phyloP scores from a whole-genome alignment of 495 filamentous ascomycete species.

The Polyplosphaeria fusca region DNA sequence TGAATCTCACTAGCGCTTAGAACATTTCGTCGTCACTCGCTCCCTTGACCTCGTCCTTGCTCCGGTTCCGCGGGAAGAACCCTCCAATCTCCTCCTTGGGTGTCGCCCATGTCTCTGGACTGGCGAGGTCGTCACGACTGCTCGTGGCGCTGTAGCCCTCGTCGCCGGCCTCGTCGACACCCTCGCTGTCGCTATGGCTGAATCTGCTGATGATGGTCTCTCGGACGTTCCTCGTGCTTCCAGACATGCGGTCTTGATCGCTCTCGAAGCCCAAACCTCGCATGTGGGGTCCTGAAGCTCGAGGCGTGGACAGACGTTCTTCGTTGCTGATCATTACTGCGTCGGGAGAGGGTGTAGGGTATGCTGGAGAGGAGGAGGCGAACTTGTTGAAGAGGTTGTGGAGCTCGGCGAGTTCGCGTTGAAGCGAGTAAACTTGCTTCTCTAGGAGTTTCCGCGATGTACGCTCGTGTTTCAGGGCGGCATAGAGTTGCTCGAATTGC shows the following conservation, averaged over 20 bases:
- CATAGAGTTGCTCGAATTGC: constrained; percentile 14
- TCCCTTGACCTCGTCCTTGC: constrained; percentile 16
- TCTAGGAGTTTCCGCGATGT: constrained; percentile 29
- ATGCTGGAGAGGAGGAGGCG: background rate
- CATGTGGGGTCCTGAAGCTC: constrained; percentile 3
- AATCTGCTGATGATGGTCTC: constrained; percentile 19
- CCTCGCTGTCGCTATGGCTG: constrained; percentile 11
- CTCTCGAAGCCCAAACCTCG: background rate
- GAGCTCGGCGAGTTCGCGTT: constrained; percentile 21
- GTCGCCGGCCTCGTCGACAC: background rate
- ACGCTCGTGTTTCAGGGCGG: constrained; percentile 23
- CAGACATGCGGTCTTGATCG: background rate
- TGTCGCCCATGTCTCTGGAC: constrained; percentile 32
- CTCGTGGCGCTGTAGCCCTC: constrained; percentile 4
- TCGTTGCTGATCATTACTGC: constrained; percentile 18
- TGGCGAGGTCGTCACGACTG: constrained; percentile 24
- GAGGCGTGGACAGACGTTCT: constrained; percentile 21
- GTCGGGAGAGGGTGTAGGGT: constrained; percentile 30
- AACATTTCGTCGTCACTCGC: too few relatives aligned
- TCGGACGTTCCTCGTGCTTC: background rate
- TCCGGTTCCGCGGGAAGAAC: constrained; percentile 11
- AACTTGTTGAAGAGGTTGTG: constrained; percentile 24
- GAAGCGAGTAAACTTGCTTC: constrained; percentile 17
- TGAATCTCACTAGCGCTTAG: too few relatives aligned
- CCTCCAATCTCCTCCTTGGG: constrained; percentile 30